Evolutionary conservation across 202 grass and related monocot genomes (phyloP).

Genomic region (Eragrostis tef): DNA sequence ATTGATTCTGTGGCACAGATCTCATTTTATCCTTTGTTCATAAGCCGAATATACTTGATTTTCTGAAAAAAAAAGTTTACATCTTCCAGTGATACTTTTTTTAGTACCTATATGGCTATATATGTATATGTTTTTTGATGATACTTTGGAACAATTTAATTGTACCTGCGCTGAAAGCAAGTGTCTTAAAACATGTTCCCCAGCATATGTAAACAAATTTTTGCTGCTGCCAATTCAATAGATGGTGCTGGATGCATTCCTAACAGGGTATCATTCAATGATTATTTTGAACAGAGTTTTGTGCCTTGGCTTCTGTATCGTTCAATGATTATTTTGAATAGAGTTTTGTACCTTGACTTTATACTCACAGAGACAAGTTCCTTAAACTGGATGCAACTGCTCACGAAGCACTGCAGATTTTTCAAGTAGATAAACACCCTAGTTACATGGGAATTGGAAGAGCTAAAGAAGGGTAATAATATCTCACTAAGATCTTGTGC

Average conservation of each 20-base stretch:
- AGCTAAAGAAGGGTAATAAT: slow-evolving; percentile 92
- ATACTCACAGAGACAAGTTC: slow-evolving; percentile 77
- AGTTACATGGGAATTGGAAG: slow-evolving; percentile 98
- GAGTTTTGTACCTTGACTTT: slow-evolving; percentile 55
- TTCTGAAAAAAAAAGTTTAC: slow-evolving; percentile 34
- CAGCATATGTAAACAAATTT: neutral
- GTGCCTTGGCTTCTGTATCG: slow-evolving; percentile 49
- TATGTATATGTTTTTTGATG: neutral
- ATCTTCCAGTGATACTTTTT: slow-evolving; percentile 30
- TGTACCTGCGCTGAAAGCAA: slow-evolving; percentile 19
- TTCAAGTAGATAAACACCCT: slow-evolving; percentile 96
- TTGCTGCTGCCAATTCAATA: neutral
- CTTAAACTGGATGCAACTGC: slow-evolving; percentile 93
- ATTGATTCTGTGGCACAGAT: slow-evolving; percentile 89
- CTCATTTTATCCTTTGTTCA: slow-evolving; percentile 80
- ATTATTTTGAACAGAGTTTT: slow-evolving; percentile 26
- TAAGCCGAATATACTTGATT: neutral
- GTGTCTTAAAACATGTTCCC: neutral
- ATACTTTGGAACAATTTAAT: slow-evolving; percentile 29
- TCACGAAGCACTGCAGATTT: slow-evolving; percentile 92
- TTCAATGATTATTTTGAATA: neutral
- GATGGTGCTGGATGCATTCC: neutral
- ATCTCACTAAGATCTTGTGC: slow-evolving; percentile 29
- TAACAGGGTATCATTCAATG: neutral
- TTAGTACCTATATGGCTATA: neutral